Conservation (phyloP, 192 early-diverging fungal species). For the Umbelopsis sp. region DNA sequence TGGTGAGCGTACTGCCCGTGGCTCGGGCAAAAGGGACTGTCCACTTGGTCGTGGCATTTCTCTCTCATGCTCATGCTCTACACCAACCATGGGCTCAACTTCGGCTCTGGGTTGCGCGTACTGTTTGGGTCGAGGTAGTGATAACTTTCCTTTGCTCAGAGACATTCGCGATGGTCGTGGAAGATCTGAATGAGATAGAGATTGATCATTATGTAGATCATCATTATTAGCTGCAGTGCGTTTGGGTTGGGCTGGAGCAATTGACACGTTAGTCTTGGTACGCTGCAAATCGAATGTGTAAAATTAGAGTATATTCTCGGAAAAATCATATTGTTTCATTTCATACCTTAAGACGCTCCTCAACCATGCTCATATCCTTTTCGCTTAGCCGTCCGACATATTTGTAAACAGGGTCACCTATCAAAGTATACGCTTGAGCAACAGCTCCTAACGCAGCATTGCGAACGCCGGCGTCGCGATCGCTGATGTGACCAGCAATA, state of each 20-base stretch:
- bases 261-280: conserved; percentile 5
- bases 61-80: conserved; percentile 28
- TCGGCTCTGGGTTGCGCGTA: conserved; percentile 25
- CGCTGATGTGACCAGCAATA: conserved; percentile 74
- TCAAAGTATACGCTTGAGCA: conserved; percentile 71
- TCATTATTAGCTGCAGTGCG: background rate
- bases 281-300: background rate
- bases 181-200: conserved; percentile 39
- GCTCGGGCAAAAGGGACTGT: conserved; percentile 14
- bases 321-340: background rate
- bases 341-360: conserved; percentile 70
- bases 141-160: conserved; percentile 39
- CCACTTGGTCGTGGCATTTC: background rate
- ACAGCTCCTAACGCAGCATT: conserved; percentile 76
- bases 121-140: conserved; percentile 28
- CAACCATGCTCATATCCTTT: conserved; percentile 81
- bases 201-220: background rate
- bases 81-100: conserved; percentile 44
- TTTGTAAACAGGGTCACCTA: conserved; percentile 78
- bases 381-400: conserved; percentile 71
- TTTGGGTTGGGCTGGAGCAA: background rate
- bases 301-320: background rate
- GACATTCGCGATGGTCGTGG: conserved; percentile 42
- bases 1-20: conserved; percentile 22
- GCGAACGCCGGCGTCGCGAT: conserved; percentile 82